Base-by-base conservation (phyloP, 2,329 filamentous ascomycete species). In the Ophiocordyceps australis region DNA sequence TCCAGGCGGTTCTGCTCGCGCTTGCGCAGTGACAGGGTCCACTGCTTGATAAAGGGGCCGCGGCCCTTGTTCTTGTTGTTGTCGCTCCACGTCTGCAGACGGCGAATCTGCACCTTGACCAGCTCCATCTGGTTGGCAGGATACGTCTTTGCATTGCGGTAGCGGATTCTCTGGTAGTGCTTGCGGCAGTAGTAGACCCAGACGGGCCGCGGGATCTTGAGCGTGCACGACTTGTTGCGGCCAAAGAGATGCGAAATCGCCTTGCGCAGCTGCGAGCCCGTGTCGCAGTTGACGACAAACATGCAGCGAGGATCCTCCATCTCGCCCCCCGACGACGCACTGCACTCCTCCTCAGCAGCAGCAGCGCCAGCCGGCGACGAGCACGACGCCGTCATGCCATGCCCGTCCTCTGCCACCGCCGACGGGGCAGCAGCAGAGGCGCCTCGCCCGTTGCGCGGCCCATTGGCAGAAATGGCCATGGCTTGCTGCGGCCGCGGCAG, bases 131-230 rank as follows among this genome's bases (percentile, higher is more conserved):
- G 75, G 1, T 63, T 43, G 43, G 62, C 50, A 26, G 67, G 65
- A 44, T 76, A 67, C 14, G 71, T 61, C 18, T 59, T 54, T 2
- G 59, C 58, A 27, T 71, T 71, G n/a, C 74, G 62, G 41, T 83
- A 85, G 0, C 74, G 61, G 22, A 62, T 64, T 6, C 79, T 68
- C 48, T 89, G 81, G 44, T 89, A 89, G 41, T 85, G 76, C 42
- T 85, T 85, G 19, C 80, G 68, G 46, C 81, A 89, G 42, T 69
- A 75, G 39, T 75, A 68, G 1, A 81, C 68, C 78, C 78, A 86
- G 3, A 80, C 64, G 14, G 65, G 49, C 5, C 64, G 52, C 0
- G 76, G 76, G 25, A 89, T 79, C 23, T 61, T 57, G 18, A 74
- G 63, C 1, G 80, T 89, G 39, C 71, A 75, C 7, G 65, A 59